These are phyloP conservation scores for Fusarium tanahbumbuense DNA, from an alignment of 2,329 filamentous ascomycete species.

Conservation along the genomic window DNA sequence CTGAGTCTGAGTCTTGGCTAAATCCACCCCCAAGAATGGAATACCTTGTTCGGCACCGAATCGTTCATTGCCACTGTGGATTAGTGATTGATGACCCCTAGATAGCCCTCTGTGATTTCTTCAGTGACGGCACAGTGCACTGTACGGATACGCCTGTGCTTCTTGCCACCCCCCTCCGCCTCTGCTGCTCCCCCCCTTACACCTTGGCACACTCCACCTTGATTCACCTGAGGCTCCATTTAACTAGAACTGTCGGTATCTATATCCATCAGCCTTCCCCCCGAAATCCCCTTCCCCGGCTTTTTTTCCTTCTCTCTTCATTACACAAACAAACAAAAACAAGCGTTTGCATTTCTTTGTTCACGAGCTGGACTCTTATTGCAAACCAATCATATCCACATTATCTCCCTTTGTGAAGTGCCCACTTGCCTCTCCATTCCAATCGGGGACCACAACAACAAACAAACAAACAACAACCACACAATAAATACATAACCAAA, in stretches of 20 bases:
- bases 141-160: not conserved
- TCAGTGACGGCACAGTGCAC: not conserved
- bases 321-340: conserved; percentile 9
- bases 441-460: conserved; percentile 1
- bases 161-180: conserved; percentile 8
- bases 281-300: conserved; percentile 29
- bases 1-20: conserved; percentile 20
- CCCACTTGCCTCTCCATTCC: conserved; percentile 37
- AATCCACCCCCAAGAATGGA: conserved; percentile 11
- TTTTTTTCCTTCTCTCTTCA: conserved; percentile 8
- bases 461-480: conserved; percentile 10
- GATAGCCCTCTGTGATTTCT: not conserved
- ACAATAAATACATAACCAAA: not conserved
- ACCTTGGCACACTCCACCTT: conserved; percentile 9
- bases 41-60: conserved; percentile 25
- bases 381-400: conserved; percentile 19
- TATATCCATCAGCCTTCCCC: conserved; percentile 40
- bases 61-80: conserved; percentile 34
- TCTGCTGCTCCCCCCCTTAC: not conserved
- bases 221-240: conserved; percentile 38
- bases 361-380: conserved; percentile 35
- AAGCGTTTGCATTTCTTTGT: conserved; percentile 15
- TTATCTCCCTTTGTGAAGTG: conserved; percentile 19
- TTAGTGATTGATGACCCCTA: conserved; percentile 12
- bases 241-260: conserved; percentile 13